Base-by-base conservation (phyloP, 106 monocot genomes). In the Posidonia australis region DNA sequence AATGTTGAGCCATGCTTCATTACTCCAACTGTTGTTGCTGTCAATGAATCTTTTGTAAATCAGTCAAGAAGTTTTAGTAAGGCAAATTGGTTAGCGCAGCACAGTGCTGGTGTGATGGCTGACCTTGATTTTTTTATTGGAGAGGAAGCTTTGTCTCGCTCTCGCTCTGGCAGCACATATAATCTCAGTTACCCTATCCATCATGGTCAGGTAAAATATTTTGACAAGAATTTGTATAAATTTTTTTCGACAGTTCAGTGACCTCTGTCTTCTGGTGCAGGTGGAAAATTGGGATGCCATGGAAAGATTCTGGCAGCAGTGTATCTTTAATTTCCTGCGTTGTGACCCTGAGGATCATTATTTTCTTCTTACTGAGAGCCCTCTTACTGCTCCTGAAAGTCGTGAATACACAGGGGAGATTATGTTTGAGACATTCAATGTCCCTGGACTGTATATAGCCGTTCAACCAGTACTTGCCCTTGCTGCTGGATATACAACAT, bases 1-100 rank as follows among this genome's bases (percentile, higher is more conserved):
- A 92, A 92, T 71, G 87, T 92, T 69, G 91, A 92, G 63, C 91
- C 91, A 44, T 84, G 86, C 84, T 92, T 92, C 76, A 87, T 87
- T 9, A 74, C 77, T 25, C 91, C 91, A 14, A 92, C 91, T 26
- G 86, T 92, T 49, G 91, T 92, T 51, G 91, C 91, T 41, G 77
- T 82, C 47, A 92, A 92, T 77, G 91, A 92, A 31, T 79, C 91
- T 22, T 84, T 92, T 67, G 58, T 78, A 18, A 79, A 81, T 65
- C 83, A 83, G 63, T 64, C 83, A 54, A 86, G 80, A 56, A 67
- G 62, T 73, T 68, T 79, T 60, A 74, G 67, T 64, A 91, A 86
- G 70, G 83, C 81, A 60, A 91, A 91, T 66, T 81, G 90, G 90
- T 44, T 87, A 60, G 83, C 86, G 47, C 91, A 91, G 66, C 81